A percentile compares a stretch with the other conserved stretches of the same genome.
phyloP scores from a whole-genome alignment of 441 rosid species.

The Eutrema salsugineum region DNA sequence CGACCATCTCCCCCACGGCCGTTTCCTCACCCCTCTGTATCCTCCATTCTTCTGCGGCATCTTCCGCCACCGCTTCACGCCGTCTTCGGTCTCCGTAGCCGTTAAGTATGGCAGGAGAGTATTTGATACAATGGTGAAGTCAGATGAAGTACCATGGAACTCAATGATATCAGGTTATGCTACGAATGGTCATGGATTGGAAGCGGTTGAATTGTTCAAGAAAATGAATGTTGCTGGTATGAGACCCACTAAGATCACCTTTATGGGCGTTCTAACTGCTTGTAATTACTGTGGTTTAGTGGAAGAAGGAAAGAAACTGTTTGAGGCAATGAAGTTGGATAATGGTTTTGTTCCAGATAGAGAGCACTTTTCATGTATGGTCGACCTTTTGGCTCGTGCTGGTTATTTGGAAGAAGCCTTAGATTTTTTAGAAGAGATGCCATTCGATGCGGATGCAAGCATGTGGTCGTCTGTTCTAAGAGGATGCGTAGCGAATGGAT shows the following conservation, averaged over 20 bases:
- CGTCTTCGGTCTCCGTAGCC: conserved; percentile 1
- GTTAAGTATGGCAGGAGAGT: conserved; percentile 51
- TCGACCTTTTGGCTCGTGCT: conserved; percentile 77
- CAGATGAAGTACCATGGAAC: conserved; percentile 75
- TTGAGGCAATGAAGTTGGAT: conserved; percentile 52
- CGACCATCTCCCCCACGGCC: conserved; percentile 99
- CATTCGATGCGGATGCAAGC: conserved; percentile 58
- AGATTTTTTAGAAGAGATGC: conserved; percentile 50
- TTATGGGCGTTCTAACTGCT: conserved; percentile 62
- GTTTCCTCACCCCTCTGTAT: conserved; percentile 81
- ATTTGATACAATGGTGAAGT: conserved; percentile 51
- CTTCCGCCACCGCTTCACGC: conserved; percentile 36
- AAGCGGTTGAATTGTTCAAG: conserved; percentile 57
- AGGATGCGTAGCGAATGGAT: conserved; percentile 71
- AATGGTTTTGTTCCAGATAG: conserved; percentile 56
- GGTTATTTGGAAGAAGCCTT: conserved; percentile 69
- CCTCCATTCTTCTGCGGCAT: conserved; percentile 33
- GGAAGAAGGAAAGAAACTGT: conserved; percentile 67
- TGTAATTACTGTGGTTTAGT: conserved; percentile 84
- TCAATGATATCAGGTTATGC: conserved; percentile 87
- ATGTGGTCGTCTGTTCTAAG: conserved; percentile 73
- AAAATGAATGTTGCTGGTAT: conserved; percentile 59
- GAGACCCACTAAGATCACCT: conserved; percentile 49
- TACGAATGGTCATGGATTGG: conserved; percentile 62
- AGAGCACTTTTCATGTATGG: conserved; percentile 78